Percentiles rank a stretch among this genome's conserved stretches.
Conservation (phyloP, 192 early-diverging fungal genomes). For the Funneliformis geosporum region DNA sequence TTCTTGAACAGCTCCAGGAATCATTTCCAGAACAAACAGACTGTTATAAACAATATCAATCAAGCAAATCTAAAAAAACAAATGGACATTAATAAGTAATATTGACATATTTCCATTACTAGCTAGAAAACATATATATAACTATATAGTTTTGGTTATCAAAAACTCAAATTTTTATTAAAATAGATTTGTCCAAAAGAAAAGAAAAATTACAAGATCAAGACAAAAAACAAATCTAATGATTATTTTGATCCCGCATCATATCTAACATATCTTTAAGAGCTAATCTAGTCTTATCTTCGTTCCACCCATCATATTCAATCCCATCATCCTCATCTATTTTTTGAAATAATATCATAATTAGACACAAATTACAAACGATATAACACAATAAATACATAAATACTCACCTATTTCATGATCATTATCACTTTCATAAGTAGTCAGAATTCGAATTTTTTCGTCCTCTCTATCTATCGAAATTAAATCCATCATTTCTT, state of each 20-base stretch:
- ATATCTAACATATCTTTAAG: conserved; percentile 1
- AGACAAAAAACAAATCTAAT: too few relatives aligned
- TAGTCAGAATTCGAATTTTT: background rate
- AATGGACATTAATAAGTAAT: background rate
- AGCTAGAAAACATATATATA: background rate
- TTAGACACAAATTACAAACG: background rate
- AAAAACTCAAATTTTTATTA: background rate
- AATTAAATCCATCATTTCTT: background rate
- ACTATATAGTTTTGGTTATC: too few relatives aligned
- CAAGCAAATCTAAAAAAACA: background rate
- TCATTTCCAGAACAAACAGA: conserved; percentile 18
- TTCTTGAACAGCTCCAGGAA: conserved; percentile 17
- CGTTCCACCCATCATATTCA: background rate
- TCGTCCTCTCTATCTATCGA: background rate
- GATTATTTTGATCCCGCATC: background rate
- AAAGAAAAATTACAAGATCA: too few relatives aligned
- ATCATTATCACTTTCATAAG: background rate
- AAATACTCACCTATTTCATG: background rate
- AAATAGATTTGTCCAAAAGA: too few relatives aligned
- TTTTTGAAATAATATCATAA: background rate
- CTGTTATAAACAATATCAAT: background rate
- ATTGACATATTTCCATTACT: background rate
- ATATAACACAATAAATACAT: too few relatives aligned
- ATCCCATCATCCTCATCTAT: background rate
- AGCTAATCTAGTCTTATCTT: background rate